Base-by-base conservation (phyloP, 345 rosid genomes). In the Moringa oleifera region DNA sequence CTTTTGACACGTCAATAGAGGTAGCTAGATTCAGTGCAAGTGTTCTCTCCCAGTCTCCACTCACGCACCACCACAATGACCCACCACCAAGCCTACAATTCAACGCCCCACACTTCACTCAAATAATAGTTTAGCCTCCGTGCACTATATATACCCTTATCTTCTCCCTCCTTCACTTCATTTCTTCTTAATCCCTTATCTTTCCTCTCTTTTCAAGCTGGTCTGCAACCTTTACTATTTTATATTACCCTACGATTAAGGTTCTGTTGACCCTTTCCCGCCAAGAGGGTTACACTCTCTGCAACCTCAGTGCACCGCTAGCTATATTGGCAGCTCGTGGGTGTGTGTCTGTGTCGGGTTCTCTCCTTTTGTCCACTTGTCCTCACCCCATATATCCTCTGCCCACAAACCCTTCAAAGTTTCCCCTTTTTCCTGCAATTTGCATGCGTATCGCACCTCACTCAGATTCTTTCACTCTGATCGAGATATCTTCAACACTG, bases 401-500 rank as follows among this genome's bases (percentile, higher is more conserved):
- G 6, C 37, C 37, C 37, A 33, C 6, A 4, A 28, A 28, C 17
- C 12, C 47, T 11, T 41, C 47, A 41, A 41, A 7, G 12, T 41
- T 15, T 4, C 17, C 47, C 47, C 13, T 41, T 41, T 41, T 11
- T 11, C 47, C 47, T 41, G 12, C 12, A 41, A 41, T 5, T 41
- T 7, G 16, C 47, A 41, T 15, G 47, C 47, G 33, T 28, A 28
- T 28, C 33, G 8, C 33, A 28, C 33, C 3, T 28, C 33, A 28
- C 33, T 28, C 33, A 15, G 47, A 41, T 41, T 41, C 47, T 41
- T 41, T 41, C 17, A 41, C 47, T 41, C 47, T 41, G 16, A 7
- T 11, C 47, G 13, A 41, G 47, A 18, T 6, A 60, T 46, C 21
- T 5, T 59, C 65, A 59, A 24, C 60, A 59, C 65, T 15, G 20